Percentiles rank a stretch among this genome's conserved stretches.
phyloP scores from a whole-genome alignment of 2,329 filamentous ascomycete species.

The Coniochaeta pulveracea region DNA sequence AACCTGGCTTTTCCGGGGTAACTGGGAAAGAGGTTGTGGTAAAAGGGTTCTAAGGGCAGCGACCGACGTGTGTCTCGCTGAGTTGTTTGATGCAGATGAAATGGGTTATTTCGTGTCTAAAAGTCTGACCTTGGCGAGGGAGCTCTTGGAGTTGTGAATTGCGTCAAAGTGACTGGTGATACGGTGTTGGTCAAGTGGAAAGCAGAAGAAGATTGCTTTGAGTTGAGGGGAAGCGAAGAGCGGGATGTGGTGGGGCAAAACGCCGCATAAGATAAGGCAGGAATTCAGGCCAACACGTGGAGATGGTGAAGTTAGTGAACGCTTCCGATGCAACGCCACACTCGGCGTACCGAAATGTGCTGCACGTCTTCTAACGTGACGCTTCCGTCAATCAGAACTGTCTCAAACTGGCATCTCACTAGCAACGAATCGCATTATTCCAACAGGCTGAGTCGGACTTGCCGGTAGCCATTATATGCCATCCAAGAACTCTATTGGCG shows the following conservation, averaged over 20 bases:
- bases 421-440: too few relatives aligned
- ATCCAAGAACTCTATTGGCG: too few relatives aligned
- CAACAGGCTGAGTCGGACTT: too few relatives aligned
- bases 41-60: conserved; percentile 27
- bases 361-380: too few relatives aligned
- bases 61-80: conserved; percentile 44
- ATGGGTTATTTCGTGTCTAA: neutral
- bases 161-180: conserved; percentile 1
- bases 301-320: conserved; percentile 1
- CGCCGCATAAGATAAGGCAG: neutral
- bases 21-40: conserved; percentile 39
- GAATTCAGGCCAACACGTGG: neutral
- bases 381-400: too few relatives aligned
- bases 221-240: neutral
- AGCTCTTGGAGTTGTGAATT: neutral
- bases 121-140: neutral
- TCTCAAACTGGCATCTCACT: too few relatives aligned
- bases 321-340: too few relatives aligned
- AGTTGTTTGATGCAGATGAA: conserved; percentile 9
- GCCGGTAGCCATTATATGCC: too few relatives aligned
- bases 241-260: conserved; percentile 1
- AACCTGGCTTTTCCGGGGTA: conserved; percentile 64
- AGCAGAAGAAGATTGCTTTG: conserved; percentile 2
- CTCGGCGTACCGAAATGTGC: too few relatives aligned
- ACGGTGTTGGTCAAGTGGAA: conserved; percentile 2